phyloP scores from a whole-genome alignment of 352 stramenopile genomes.

The Phytophthora hibernalis region DNA sequence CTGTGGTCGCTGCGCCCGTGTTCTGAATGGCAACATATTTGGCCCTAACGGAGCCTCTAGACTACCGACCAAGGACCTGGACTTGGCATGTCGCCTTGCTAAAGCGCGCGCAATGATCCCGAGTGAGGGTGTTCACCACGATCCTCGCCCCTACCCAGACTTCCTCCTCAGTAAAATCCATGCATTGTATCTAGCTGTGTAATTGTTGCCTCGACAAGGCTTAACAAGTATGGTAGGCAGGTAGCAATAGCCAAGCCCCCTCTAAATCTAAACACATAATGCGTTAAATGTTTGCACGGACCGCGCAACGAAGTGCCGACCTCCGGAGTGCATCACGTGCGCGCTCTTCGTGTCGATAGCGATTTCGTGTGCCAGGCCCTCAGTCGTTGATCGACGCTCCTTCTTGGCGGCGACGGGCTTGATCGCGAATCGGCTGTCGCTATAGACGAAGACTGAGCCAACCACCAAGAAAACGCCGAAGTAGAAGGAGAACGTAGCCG shows the following conservation, averaged over 20 bases:
- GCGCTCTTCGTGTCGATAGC: constrained; percentile 56
- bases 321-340: constrained; percentile 35
- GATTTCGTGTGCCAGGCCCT: constrained; percentile 59
- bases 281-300: constrained; percentile 47
- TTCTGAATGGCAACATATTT: constrained; percentile 47
- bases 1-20: constrained; percentile 54
- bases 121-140: constrained; percentile 34
- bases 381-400: constrained; percentile 36
- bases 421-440: constrained; percentile 79
- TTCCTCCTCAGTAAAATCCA: constrained; percentile 18
- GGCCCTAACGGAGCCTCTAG: constrained; percentile 32
- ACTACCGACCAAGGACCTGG: constrained; percentile 41
- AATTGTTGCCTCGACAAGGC: constrained; percentile 23
- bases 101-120: constrained; percentile 71
- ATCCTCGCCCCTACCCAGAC: constrained; percentile 14
- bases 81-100: constrained; percentile 59
- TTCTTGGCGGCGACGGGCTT: constrained; percentile 42
- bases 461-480: constrained; percentile 79
- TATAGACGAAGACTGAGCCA: constrained; percentile 86
- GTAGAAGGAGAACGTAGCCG: constrained; percentile 78
- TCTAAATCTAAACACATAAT: constrained; percentile 42
- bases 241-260: constrained; percentile 11
- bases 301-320: constrained; percentile 54
- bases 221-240: constrained; percentile 32
- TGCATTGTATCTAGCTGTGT: constrained; percentile 25